Base-by-base conservation (phyloP, 1,284 basidiomycete species). In the Austroboletus sp. region DNA sequence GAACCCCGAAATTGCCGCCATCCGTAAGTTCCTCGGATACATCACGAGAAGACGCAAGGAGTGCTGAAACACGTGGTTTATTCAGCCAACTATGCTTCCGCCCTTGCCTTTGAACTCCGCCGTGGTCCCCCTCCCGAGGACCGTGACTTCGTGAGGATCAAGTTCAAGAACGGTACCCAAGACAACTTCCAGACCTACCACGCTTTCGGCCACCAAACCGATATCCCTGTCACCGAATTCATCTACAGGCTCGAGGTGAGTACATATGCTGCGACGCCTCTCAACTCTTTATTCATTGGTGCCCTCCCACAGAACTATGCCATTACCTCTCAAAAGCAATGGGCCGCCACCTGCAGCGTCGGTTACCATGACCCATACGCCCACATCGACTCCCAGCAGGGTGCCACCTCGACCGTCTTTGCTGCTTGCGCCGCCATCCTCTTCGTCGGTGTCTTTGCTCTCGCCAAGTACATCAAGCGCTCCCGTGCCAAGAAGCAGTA, bases 81-180 rank as follows among this genome's bases (percentile, higher is more conserved):
- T 45, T 44, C 57, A 82, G 88, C 89, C 57, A 76, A 90, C 67
- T 92, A 78, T 57, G 83, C 83, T 1, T 84, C 85, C 39, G 82
- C 85, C 16, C 65, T 89, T 40, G 80, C 80, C 36, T 83, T 91
- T 53, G 89, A 93, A 69, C 72, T 93, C 47, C 79, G 80, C 60
- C 79, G 80, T 51, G 77, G 80, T 54, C 72, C 77, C 51, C 76
- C 82, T 39, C 82, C 83, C n/a, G 84, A 86, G 57, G 70, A 76
- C 53, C 80, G 83, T 53, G 81, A 85, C 68, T 85, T 85, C 69
- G 68, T 93, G 60, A 80, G 84, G 57, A 74, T 91, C 73, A 83
- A 79, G 66, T 90, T 91, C 79, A 83, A 80, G 70, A 93, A 93
- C 66, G 89, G 89, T 34, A 84, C 87, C 26, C 57, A 66, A 30